Percentiles rank a stretch among this genome's conserved stretches.
Evolutionary conservation across 78 protist species (phyloP).

Genomic region (Dictyostelium citrinum): DNA sequence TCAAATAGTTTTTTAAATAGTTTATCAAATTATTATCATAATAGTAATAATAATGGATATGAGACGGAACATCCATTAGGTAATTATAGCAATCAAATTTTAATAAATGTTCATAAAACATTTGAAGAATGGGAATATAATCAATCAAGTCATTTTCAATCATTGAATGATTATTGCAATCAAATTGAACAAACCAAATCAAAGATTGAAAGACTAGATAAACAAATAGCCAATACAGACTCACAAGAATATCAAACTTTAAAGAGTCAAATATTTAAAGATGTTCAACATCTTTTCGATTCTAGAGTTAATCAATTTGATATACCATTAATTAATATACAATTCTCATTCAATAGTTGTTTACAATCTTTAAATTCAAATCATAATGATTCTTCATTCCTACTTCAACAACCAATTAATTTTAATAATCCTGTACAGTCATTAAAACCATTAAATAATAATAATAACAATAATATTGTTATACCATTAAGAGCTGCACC

Average conservation of each 20-base stretch:
- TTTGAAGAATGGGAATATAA: not conserved
- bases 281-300: not conserved
- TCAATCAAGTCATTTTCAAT: not conserved
- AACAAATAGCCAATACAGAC: not conserved
- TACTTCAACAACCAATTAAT: not conserved
- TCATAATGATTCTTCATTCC: not conserved
- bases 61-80: not conserved
- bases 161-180: not conserved
- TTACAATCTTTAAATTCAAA: not conserved
- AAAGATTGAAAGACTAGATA: not conserved
- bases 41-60: not conserved
- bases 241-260: not conserved
- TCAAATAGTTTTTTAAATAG: constrained; percentile 3
- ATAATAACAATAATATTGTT: too few relatives aligned
- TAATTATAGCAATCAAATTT: not conserved
- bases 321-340: constrained; percentile 16
- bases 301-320: not conserved
- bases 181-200: not conserved
- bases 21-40: not conserved
- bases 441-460: not conserved
- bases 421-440: not conserved
- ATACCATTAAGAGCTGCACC: not conserved
- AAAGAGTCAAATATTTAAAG: not conserved
- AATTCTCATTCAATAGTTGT: constrained; percentile 11
- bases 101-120: not conserved